A percentile compares a stretch with the other conserved stretches of the same genome.
These are phyloP conservation scores for Hanseniaspora sp. DNA, from an alignment of 1,139 yeast species.

Conservation along the genomic window DNA sequence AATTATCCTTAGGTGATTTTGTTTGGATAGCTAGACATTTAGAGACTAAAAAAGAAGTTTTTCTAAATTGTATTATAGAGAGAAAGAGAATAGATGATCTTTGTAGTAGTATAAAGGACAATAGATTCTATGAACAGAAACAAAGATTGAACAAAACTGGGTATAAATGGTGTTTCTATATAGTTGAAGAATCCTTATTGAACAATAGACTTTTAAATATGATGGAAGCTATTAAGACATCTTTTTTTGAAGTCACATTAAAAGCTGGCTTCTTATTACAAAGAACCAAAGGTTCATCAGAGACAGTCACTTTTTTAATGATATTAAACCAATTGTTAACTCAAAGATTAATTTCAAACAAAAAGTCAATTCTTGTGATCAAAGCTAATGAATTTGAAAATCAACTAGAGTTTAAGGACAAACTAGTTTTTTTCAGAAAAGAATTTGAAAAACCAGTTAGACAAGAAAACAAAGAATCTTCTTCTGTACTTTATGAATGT, in stretches of 20 bases:
- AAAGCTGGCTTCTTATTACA: constrained; percentile 57
- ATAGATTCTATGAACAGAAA: constrained; percentile 80
- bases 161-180: constrained; percentile 54
- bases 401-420: constrained; percentile 42
- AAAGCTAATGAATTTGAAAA: constrained; percentile 28
- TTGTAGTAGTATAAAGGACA: constrained; percentile 71
- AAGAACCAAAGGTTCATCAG: constrained; percentile 61
- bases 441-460: constrained; percentile 30
- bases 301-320: constrained; percentile 45
- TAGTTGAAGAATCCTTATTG: constrained; percentile 64
- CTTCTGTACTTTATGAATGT: constrained; percentile 33
- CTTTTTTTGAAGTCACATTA: constrained; percentile 62
- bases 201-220: constrained; percentile 37
- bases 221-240: constrained; percentile 61
- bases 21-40: constrained; percentile 75
- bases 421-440: constrained; percentile 35
- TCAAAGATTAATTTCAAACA: constrained; percentile 28
- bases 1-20: constrained; percentile 76
- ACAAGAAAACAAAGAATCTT: background rate
- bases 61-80: constrained; percentile 72
- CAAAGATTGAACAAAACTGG: constrained; percentile 59
- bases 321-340: constrained; percentile 40
- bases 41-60: constrained; percentile 48
- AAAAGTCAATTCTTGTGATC: constrained; percentile 7
- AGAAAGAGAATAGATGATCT: constrained; percentile 83